A percentile compares a stretch with the other conserved stretches of the same genome.
These are phyloP conservation scores for Apiotrichum akiyoshidainum DNA, from an alignment of 1,284 basidiomycete species.

Conservation along the genomic window DNA sequence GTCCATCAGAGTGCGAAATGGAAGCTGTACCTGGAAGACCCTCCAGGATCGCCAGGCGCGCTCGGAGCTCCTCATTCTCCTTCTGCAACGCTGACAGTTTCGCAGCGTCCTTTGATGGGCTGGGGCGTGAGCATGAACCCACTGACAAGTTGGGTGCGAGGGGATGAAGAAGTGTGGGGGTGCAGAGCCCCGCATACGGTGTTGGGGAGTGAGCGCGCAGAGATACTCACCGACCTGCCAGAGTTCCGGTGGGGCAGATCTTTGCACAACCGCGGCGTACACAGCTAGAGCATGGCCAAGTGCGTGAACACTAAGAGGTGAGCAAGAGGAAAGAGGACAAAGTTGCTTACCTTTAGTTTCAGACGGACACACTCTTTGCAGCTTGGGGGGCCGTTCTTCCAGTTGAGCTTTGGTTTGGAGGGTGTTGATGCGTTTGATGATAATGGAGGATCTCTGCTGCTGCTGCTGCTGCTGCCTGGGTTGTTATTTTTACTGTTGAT, in stretches of 20 bases:
- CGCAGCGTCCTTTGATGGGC: conserved; percentile 19
- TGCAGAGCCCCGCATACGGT: too few relatives aligned
- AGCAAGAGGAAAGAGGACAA: not conserved
- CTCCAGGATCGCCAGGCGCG: conserved; percentile 6
- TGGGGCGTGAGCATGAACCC: conserved; percentile 6
- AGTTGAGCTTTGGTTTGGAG: conserved; percentile 19
- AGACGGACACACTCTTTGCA: conserved; percentile 27
- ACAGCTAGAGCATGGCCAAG: conserved; percentile 27
- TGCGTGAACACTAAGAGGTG: conserved; percentile 22
- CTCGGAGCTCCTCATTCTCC: conserved; percentile 19
- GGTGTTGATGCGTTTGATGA: not conserved
- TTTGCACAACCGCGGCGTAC: conserved; percentile 23
- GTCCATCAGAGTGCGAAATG: not conserved
- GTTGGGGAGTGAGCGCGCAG: too few relatives aligned
- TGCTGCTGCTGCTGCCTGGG: too few relatives aligned
- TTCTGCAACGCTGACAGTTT: conserved; percentile 18
- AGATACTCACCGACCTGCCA: conserved; percentile 18
- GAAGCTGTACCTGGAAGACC: not conserved
- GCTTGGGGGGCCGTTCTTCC: conserved; percentile 23
- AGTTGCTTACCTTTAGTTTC: conserved; percentile 24
- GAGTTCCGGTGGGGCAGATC: conserved; percentile 22
- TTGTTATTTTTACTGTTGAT: too few relatives aligned
- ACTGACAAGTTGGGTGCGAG: not conserved
- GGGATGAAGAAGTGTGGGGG: not conserved
- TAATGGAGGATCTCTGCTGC: not conserved